Evolutionary conservation across 2,329 filamentous ascomycete genomes (phyloP).

Genomic region (Fusarium ambrosium): DNA sequence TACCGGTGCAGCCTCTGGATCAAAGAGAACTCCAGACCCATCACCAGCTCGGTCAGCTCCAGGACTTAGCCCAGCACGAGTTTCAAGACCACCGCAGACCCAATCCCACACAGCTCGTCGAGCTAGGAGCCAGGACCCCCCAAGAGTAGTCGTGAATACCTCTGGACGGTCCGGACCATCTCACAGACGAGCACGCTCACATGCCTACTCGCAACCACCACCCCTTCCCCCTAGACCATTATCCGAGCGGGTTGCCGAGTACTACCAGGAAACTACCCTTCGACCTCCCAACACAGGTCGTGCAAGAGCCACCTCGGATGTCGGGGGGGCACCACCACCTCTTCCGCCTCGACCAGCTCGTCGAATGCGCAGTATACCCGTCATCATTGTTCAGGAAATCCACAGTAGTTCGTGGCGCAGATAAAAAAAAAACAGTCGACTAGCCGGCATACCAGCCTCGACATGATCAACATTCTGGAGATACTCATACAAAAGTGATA

Average conservation of each 20-base stretch:
- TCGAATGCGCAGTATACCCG: slow-evolving; percentile 46
- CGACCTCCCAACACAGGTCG: slow-evolving; percentile 8
- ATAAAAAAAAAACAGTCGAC: slow-evolving; percentile 28
- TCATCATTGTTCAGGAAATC: slow-evolving; percentile 49
- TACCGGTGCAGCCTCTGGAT: neutral
- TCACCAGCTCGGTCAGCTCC: slow-evolving; percentile 41
- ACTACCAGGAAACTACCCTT: slow-evolving; percentile 24
- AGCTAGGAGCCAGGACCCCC: slow-evolving; percentile 14
- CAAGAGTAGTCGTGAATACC: slow-evolving; percentile 9
- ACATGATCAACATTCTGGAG: slow-evolving; percentile 29
- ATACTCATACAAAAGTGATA: slow-evolving; percentile 27
- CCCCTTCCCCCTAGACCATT: slow-evolving; percentile 33
- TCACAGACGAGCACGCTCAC: slow-evolving; percentile 9
- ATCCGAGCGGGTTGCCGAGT: slow-evolving; percentile 23
- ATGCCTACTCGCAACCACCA: slow-evolving; percentile 13
- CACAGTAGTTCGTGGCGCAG: slow-evolving; percentile 36
- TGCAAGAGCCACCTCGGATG: slow-evolving; percentile 41
- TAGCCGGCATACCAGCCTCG: slow-evolving; percentile 28
- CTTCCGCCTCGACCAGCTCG: slow-evolving; percentile 46
- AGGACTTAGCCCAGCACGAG: neutral
- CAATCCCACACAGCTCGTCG: slow-evolving; percentile 14
- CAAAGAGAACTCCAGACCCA: slow-evolving; percentile 39
- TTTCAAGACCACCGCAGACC: slow-evolving; percentile 7
- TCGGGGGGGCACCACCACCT: slow-evolving; percentile 40
- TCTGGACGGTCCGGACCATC: slow-evolving; percentile 13